Evolutionary conservation across 495 filamentous ascomycete species (phyloP).

Genomic region (Penicillium canariense): DNA sequence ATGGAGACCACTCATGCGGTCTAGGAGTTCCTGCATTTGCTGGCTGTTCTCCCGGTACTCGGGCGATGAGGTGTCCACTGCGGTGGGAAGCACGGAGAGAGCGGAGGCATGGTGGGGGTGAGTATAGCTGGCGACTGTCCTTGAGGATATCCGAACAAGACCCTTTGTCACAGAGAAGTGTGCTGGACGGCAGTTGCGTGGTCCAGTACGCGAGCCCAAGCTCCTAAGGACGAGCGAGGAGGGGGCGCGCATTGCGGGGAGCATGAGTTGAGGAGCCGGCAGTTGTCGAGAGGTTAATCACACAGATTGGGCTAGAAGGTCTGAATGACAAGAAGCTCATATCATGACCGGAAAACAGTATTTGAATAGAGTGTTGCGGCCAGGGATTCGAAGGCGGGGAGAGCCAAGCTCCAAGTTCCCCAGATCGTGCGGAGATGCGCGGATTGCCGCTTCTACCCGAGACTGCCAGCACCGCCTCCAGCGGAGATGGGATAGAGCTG

Average conservation of each 20-base stretch:
- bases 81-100: slow-evolving; percentile 73
- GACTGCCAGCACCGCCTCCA: slow-evolving; percentile 13
- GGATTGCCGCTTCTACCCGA: slow-evolving; percentile 44
- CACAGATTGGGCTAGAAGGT: not conserved
- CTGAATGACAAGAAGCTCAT: not conserved
- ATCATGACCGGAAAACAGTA: not conserved
- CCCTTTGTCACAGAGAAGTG: slow-evolving; percentile 5
- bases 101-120: slow-evolving; percentile 66
- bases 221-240: slow-evolving; percentile 38
- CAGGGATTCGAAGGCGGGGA: slow-evolving; percentile 5
- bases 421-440: slow-evolving; percentile 41
- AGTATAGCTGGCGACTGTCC: slow-evolving; percentile 57
- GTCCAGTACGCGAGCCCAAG: slow-evolving; percentile 26
- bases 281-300: not conserved
- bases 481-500: not conserved
- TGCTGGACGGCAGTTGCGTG: slow-evolving; percentile 11
- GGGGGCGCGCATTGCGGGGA: slow-evolving; percentile 41
- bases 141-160: slow-evolving; percentile 1
- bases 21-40: slow-evolving; percentile 72
- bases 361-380: slow-evolving; percentile 5
- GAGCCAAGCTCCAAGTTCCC: slow-evolving; percentile 22
- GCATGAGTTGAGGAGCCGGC: not conserved
- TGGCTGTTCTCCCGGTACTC: slow-evolving; percentile 80
- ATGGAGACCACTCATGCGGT: slow-evolving; percentile 66
- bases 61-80: slow-evolving; percentile 70